Conservation (phyloP, 176 grass and related monocot species). For the Avena sativa region DNA sequence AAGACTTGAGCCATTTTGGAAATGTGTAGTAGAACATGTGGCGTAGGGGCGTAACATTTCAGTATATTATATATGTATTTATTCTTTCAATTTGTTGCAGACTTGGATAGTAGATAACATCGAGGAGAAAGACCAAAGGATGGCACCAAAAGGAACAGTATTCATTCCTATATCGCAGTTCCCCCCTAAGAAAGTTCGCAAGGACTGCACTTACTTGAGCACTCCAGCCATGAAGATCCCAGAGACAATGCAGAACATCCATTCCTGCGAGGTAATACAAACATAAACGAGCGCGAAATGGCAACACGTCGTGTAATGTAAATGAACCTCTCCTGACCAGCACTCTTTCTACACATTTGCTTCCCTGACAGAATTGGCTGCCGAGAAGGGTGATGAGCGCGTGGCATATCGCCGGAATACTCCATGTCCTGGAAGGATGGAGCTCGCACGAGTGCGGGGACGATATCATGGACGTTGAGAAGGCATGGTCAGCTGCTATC, state of each 20-base stretch:
- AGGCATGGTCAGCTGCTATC: conserved; percentile 68
- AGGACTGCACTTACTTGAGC: conserved; percentile 78
- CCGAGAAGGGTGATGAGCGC: conserved; percentile 94
- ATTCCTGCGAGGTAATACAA: conserved; percentile 76
- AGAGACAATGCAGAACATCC: conserved; percentile 73
- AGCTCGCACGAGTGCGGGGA: conserved; percentile 74
- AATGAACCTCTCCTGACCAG: neutral
- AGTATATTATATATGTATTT: conserved; percentile 2
- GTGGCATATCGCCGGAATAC: conserved; percentile 81
- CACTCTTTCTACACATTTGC: neutral
- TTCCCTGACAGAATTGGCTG: conserved; percentile 75
- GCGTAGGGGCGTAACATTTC: no score
- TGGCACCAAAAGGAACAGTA: conserved; percentile 64
- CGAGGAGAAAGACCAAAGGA: conserved; percentile 67
- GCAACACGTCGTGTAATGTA: neutral
- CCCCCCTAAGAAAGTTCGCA: conserved; percentile 68
- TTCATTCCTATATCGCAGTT: conserved; percentile 80
- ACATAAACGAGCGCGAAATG: neutral
- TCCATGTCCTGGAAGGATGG: conserved; percentile 78
- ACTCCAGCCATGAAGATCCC: conserved; percentile 89
- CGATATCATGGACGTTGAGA: conserved; percentile 60
- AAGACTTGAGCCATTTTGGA: neutral
- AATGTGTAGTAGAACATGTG: neutral
- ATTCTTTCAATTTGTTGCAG: conserved; percentile 37
- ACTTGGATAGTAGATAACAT: conserved; percentile 78